These are phyloP conservation scores for Asclepias syriaca DNA, from an alignment of 257 asterid species.

Conservation along the genomic window DNA sequence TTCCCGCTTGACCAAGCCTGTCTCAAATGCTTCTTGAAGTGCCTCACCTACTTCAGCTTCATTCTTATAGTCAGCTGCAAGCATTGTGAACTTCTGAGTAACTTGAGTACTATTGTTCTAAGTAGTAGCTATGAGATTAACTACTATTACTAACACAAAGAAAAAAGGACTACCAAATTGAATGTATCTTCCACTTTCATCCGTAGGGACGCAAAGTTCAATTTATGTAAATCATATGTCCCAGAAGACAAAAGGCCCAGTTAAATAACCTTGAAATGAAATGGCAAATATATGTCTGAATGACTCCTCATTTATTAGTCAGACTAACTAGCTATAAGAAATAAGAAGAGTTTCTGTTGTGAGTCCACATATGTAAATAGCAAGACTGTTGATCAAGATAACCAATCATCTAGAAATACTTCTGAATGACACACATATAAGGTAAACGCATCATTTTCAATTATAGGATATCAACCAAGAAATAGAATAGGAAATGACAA, in stretches of 20 bases:
- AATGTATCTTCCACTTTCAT: neutral
- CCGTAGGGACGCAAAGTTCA: neutral
- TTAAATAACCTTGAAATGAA: neutral
- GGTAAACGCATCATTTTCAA: neutral
- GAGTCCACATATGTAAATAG: neutral
- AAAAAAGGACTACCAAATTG: neutral
- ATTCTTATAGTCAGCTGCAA: conserved; percentile 61
- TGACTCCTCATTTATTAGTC: neutral
- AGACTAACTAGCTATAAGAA: neutral
- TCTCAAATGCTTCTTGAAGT: conserved; percentile 45
- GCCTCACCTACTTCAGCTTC: conserved; percentile 69
- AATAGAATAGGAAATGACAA: neutral
- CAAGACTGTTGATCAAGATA: neutral
- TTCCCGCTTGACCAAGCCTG: conserved; percentile 54
- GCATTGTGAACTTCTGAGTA: conserved; percentile 7
- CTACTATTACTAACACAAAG: neutral
- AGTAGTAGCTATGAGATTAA: neutral
- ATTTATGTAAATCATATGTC: neutral
- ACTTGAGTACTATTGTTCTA: neutral
- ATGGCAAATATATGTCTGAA: too few species aligned
- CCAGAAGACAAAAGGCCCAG: neutral
- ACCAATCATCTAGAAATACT: neutral
- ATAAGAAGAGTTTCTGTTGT: neutral
- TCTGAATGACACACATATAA: neutral
- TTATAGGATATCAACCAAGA: neutral